Evolutionary conservation across 495 filamentous ascomycete genomes (phyloP).

Genomic region (Neurospora sp.): DNA sequence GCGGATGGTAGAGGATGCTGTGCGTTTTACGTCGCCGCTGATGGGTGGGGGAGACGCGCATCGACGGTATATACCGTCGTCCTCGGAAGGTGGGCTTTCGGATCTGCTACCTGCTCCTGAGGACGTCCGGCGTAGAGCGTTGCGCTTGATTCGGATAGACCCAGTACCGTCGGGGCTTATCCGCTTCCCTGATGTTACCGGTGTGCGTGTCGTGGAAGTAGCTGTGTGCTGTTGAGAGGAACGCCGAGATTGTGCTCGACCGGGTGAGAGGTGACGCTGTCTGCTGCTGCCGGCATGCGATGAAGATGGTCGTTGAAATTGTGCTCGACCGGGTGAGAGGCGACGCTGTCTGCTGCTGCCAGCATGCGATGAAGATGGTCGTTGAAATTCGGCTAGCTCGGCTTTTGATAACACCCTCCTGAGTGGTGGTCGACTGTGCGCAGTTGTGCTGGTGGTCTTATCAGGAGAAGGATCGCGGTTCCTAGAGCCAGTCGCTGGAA

Average conservation of each 20-base stretch:
- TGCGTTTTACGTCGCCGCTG: slow-evolving; percentile 27
- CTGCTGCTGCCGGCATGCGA: slow-evolving; percentile 46
- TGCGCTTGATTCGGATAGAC: slow-evolving; percentile 19
- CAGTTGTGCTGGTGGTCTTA: slow-evolving; percentile 34
- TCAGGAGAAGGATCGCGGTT: slow-evolving; percentile 38
- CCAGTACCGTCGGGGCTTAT: not conserved
- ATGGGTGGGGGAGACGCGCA: slow-evolving; percentile 42
- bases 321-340: slow-evolving; percentile 33
- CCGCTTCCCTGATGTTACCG: not conserved
- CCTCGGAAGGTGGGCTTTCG: slow-evolving; percentile 37
- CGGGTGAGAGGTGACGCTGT: slow-evolving; percentile 48
- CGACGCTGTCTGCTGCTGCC: slow-evolving; percentile 57
- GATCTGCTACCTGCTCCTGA: slow-evolving; percentile 26
- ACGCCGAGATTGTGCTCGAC: slow-evolving; percentile 28
- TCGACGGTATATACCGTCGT: slow-evolving; percentile 47
- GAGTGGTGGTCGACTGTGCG: slow-evolving; percentile 46
- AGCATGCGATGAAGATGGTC: slow-evolving; percentile 42
- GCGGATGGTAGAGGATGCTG: not conserved
- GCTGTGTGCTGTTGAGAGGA: slow-evolving; percentile 22
- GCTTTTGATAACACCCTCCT: slow-evolving; percentile 64
- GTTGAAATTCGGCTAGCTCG: slow-evolving; percentile 69
- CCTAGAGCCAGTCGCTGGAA: slow-evolving; percentile 20
- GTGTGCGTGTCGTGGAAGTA: slow-evolving; percentile 18
- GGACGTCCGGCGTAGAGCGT: slow-evolving; percentile 30
- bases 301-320: slow-evolving; percentile 36